A percentile compares a stretch with the other conserved stretches of the same genome.
Conservation (phyloP, 345 rosid species). For the Dimocarpus longan region DNA sequence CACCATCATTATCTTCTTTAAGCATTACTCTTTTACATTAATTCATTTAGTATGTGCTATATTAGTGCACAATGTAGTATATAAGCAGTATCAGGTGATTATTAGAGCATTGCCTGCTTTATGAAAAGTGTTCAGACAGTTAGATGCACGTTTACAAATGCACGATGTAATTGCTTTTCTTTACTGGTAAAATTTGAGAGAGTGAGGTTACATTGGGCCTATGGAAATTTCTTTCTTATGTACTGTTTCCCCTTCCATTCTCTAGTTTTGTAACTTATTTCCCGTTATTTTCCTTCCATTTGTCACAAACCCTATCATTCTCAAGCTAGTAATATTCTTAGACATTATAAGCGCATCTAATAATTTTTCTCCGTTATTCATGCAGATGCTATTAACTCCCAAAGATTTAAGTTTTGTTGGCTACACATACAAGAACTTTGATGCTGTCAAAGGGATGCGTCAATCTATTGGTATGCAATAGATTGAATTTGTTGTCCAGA, state of each 20-base stretch:
- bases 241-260: neutral
- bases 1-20: neutral
- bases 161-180: neutral
- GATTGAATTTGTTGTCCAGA: neutral
- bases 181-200: neutral
- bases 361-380: constrained; percentile 19
- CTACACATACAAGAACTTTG: constrained; percentile 95
- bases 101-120: neutral
- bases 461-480: constrained; percentile 60
- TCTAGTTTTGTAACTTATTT: neutral
- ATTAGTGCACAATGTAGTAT: neutral
- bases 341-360: neutral
- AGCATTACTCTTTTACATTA: neutral
- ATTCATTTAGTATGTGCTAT: neutral
- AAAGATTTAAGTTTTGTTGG: constrained; percentile 97
- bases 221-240: neutral
- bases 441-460: constrained; percentile 79
- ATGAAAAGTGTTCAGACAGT: neutral
- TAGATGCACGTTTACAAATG: neutral
- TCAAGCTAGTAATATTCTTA: neutral
- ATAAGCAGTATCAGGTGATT: neutral
- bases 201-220: neutral
- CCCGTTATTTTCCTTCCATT: neutral
- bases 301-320: constrained; percentile 1
- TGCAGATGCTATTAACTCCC: constrained; percentile 78